Percentiles rank a stretch among this genome's conserved stretches.
phyloP scores from a whole-genome alignment of 305 asterid species.

The Withania somnifera region DNA sequence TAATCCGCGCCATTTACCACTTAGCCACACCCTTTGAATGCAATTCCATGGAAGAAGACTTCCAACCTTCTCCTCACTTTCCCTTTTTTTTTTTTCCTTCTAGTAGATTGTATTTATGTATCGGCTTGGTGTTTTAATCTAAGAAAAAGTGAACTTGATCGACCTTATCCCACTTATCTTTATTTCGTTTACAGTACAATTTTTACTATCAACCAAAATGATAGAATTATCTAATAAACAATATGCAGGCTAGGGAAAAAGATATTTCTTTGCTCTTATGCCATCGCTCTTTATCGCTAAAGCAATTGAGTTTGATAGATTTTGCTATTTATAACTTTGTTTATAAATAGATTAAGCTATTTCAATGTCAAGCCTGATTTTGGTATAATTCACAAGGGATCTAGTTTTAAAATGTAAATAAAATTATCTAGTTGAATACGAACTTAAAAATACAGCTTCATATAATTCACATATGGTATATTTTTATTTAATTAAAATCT shows the following conservation, averaged over 20 bases:
- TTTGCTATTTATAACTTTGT: not conserved
- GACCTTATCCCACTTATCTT: not conserved
- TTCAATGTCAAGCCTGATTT: not conserved
- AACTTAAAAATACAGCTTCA: not conserved
- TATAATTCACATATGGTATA: not conserved
- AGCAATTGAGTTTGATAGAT: not conserved
- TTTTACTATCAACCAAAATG: no score
- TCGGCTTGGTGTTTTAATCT: not conserved
- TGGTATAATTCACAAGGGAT: not conserved
- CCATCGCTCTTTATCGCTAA: not conserved
- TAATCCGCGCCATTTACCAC: no score
- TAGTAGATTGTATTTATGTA: not conserved
- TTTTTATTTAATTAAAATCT: not conserved
- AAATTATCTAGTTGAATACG: not conserved
- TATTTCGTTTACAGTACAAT: not conserved
- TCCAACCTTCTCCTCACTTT: not conserved
- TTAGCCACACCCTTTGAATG: no score
- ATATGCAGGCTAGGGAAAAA: not conserved
- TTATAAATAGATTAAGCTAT: not conserved
- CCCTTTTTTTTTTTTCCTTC: not conserved
- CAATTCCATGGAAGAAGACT: not conserved
- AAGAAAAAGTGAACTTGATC: not conserved
- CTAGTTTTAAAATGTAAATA: not conserved
- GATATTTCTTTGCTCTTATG: not conserved
- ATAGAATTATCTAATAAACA: no score